Conservation (phyloP, 1,284 basidiomycete species). For the Entoloma clypeatum region DNA sequence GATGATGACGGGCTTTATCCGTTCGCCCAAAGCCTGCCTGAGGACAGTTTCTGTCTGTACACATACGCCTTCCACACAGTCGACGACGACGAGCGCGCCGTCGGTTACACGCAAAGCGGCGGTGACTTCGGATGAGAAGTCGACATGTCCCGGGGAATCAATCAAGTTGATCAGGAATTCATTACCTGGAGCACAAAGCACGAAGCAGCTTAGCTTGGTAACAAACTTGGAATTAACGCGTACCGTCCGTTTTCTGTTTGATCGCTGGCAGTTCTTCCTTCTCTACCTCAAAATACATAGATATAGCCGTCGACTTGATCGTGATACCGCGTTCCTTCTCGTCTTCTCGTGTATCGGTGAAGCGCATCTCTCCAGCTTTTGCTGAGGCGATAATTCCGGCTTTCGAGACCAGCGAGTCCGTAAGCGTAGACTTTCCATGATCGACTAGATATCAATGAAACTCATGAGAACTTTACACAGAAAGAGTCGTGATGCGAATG, state of each 20-base stretch:
- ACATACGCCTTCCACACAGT: constrained; percentile 99
- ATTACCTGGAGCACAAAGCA: constrained; percentile 53
- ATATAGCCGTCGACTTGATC: constrained; percentile 99
- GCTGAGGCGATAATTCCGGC: constrained; percentile 97
- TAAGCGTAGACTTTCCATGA: constrained; percentile 99
- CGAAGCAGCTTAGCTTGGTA: constrained; percentile 20
- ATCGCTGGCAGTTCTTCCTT: constrained; percentile 86
- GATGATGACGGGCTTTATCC: constrained; percentile 99
- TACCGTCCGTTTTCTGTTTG: constrained; percentile 92
- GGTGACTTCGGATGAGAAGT: constrained; percentile 99
- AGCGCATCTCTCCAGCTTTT: constrained; percentile 97
- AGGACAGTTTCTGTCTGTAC: constrained; percentile 99
- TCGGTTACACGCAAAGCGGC: constrained; percentile 99
- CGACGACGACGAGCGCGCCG: constrained; percentile 97
- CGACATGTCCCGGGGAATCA: constrained; percentile 99
- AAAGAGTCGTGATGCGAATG: constrained; percentile 17
- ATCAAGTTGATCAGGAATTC: constrained; percentile 99
- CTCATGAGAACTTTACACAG: constrained; percentile 18
- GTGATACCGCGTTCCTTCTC: constrained; percentile 99
- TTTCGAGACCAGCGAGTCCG: constrained; percentile 98
- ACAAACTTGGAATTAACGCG: constrained; percentile 14
- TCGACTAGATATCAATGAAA: constrained; percentile 63
- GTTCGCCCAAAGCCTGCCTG: constrained; percentile 95
- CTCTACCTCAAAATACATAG: constrained; percentile 97
- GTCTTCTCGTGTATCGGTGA: constrained; percentile 97